These are phyloP conservation scores for Puccinia hordei DNA, from an alignment of 1,284 basidiomycete genomes.

Conservation along the genomic window DNA sequence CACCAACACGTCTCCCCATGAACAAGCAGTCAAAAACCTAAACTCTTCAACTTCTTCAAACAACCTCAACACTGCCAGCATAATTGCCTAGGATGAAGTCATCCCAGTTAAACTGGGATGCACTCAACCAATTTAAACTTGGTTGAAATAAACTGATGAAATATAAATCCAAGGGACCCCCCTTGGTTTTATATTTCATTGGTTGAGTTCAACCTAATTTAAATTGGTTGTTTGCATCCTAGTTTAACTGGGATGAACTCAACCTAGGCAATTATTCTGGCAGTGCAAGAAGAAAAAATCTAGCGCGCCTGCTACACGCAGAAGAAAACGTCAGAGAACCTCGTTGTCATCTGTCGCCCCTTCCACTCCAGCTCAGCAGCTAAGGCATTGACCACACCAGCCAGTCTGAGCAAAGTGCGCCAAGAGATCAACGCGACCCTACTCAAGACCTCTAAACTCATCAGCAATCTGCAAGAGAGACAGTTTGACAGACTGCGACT, in stretches of 20 bases:
- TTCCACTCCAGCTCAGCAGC: constrained; percentile 10
- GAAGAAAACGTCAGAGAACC: constrained; percentile 43
- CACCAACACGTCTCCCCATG: background rate
- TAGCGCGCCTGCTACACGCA: background rate
- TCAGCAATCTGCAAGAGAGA: constrained; percentile 47
- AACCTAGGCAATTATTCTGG: no score
- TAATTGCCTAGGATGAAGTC: no score
- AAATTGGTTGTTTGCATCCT: no score
- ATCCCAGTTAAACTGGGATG: no score
- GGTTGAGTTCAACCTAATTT: no score
- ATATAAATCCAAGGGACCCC: no score
- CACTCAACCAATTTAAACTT: no score
- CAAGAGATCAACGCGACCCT: background rate
- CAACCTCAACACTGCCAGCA: no score
- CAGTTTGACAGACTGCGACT: constrained; percentile 37
- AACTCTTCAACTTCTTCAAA: background rate
- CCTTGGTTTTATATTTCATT: no score
- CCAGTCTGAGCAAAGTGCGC: background rate
- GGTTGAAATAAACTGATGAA: no score
- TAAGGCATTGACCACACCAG: background rate
- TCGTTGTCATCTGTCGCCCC: background rate
- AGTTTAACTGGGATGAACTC: no score
- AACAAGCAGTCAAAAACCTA: constrained; percentile 8
- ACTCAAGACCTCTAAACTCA: constrained; percentile 29
- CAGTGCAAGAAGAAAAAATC: background rate